phyloP scores from a whole-genome alignment of 2,329 filamentous ascomycete genomes.

The Thielaviopsis cerberus region DNA sequence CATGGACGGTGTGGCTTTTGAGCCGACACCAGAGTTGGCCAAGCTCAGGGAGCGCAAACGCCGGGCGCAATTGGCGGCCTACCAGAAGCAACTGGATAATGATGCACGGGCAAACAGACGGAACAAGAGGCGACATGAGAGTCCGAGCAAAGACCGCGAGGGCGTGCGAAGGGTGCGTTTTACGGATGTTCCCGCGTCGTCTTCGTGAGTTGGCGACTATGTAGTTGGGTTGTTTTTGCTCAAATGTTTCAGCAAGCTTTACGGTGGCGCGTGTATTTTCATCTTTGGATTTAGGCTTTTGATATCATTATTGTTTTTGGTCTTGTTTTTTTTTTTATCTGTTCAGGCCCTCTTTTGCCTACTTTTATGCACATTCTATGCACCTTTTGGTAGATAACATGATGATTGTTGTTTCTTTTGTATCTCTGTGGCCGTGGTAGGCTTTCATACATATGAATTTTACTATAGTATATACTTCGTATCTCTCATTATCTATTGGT shows the following conservation, averaged over 20 bases:
- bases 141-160: not conserved
- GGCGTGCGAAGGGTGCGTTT: slow-evolving; percentile 7
- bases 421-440: not conserved
- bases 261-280: not conserved
- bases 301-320: not conserved
- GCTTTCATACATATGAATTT: not conserved
- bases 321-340: not conserved
- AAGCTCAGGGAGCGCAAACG: slow-evolving; percentile 37
- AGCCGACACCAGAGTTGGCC: slow-evolving; percentile 41
- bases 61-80: slow-evolving; percentile 42
- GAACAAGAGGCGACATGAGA: slow-evolving; percentile 8
- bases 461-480: not conserved
- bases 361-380: not conserved
- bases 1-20: slow-evolving; percentile 50
- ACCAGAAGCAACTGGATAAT: slow-evolving; percentile 39
- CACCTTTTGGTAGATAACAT: not conserved
- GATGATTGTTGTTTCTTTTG: not conserved
- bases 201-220: not conserved
- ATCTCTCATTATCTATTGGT: no score
- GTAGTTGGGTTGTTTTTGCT: not conserved
- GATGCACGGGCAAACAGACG: slow-evolving; percentile 32
- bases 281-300: not conserved
- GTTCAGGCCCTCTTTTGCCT: not conserved
- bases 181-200: slow-evolving; percentile 1
- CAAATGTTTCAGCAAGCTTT: not conserved